Percentiles rank a stretch among this genome's conserved stretches.
Conservation (phyloP, 2,329 filamentous ascomycete genomes). For the Grosmannia huntii region DNA sequence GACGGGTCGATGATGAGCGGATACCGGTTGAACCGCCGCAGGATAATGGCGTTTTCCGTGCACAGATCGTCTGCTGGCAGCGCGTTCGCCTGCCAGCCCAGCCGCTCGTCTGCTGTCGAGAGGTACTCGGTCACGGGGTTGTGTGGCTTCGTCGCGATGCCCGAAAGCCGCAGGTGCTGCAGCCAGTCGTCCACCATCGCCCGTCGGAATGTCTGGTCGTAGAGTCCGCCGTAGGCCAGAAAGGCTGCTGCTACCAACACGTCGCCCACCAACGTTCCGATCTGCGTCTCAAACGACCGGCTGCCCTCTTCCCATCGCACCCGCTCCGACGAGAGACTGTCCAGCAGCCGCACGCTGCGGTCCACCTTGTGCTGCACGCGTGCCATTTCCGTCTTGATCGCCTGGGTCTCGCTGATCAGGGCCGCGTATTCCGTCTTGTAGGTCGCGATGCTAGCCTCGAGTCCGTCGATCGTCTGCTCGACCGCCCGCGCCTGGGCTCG, state of each 20-base stretch:
- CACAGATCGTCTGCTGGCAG: conserved; percentile 94
- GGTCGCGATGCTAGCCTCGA: conserved; percentile 82
- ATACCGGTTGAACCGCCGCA: conserved; percentile 97
- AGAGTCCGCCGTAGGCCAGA: conserved; percentile 90
- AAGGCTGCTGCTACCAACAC: conserved; percentile 95
- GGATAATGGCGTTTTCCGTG: conserved; percentile 95
- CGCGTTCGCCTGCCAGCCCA: conserved; percentile 89
- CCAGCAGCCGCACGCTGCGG: conserved; percentile 82
- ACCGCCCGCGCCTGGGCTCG: conserved; percentile 89
- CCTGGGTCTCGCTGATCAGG: conserved; percentile 91
- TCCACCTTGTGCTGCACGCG: conserved; percentile 97
- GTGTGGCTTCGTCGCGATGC: conserved; percentile 81
- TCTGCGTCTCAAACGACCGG: conserved; percentile 96
- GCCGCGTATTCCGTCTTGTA: conserved; percentile 96
- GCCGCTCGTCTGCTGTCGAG: conserved; percentile 87
- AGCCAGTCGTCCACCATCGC: conserved; percentile 97
- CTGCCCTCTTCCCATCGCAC: conserved; percentile 93
- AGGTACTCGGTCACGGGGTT: conserved; percentile 95
- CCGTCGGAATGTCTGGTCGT: conserved; percentile 96
- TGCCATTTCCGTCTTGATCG: conserved; percentile 94
- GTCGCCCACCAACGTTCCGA: conserved; percentile 89
- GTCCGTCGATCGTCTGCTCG: conserved; percentile 67
- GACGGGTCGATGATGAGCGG: conserved; percentile 97
- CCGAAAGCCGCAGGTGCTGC: conserved; percentile 84
- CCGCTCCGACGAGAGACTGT: conserved; percentile 89